These are phyloP conservation scores for Simplicillium sp. DNA, from an alignment of 2,329 filamentous ascomycete species.

Conservation along the genomic window DNA sequence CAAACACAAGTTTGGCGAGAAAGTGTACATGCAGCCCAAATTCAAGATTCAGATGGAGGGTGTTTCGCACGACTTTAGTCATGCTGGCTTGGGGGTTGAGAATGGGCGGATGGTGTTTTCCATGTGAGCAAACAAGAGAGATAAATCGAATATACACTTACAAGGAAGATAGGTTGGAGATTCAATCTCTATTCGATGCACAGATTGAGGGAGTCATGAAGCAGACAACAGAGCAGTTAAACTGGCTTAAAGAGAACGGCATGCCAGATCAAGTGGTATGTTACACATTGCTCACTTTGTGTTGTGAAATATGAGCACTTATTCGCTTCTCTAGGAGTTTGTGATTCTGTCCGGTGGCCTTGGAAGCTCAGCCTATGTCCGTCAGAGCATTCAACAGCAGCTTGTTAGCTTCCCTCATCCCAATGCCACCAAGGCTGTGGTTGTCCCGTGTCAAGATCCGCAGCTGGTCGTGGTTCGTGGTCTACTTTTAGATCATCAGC, in stretches of 20 bases:
- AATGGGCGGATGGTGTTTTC: conserved; percentile 29
- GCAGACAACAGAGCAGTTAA: conserved; percentile 28
- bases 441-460: conserved; percentile 37
- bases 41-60: conserved; percentile 34
- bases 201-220: conserved; percentile 28
- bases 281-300: background rate
- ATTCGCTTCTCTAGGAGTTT: conserved; percentile 19
- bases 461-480: conserved; percentile 47
- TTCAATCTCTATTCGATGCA: conserved; percentile 31
- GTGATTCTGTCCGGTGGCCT: conserved; percentile 35
- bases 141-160: conserved; percentile 1
- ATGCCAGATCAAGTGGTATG: conserved; percentile 24
- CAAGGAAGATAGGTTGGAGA: conserved; percentile 23
- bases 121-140: conserved; percentile 17
- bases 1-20: conserved; percentile 34
- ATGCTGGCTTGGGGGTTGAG: conserved; percentile 26
- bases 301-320: background rate
- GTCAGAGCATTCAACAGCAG: conserved; percentile 28
- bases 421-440: conserved; percentile 23
- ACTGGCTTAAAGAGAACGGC: conserved; percentile 23
- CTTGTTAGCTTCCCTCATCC: conserved; percentile 22
- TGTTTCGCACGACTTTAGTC: conserved; percentile 27
- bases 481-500: conserved; percentile 39
- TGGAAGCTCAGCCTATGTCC: conserved; percentile 35
- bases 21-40: conserved; percentile 26